Evolutionary conservation across 2,329 filamentous ascomycete genomes (phyloP).

Genomic region (Sporothrix brasiliensis): DNA sequence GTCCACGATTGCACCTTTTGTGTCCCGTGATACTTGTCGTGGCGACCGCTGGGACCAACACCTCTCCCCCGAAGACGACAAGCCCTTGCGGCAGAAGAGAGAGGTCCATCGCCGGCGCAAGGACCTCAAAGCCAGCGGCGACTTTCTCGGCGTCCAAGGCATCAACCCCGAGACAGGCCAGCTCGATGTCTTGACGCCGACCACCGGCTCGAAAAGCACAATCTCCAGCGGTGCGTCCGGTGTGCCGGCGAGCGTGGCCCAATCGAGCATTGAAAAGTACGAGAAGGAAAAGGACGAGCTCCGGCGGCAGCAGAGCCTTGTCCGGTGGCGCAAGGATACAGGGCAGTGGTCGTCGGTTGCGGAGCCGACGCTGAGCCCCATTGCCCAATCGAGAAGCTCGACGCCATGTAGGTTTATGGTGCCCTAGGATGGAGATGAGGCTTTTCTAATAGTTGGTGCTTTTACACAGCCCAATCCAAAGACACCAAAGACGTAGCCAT

Average conservation of each 20-base stretch:
- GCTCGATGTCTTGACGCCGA: constrained; percentile 55
- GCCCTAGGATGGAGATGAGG: too few species aligned
- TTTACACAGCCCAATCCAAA: neutral
- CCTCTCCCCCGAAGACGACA: constrained; percentile 34
- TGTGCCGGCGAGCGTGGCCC: constrained; percentile 41
- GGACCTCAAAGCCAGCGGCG: constrained; percentile 57
- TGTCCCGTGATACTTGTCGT: neutral
- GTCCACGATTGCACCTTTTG: neutral
- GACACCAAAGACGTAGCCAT: neutral
- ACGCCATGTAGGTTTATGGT: constrained; percentile 26
- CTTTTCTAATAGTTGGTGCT: too few species aligned
- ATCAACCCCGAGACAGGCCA: constrained; percentile 60
- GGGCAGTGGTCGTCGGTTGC: constrained; percentile 57
- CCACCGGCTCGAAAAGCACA: constrained; percentile 50
- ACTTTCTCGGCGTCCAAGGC: constrained; percentile 62
- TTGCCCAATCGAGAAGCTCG: constrained; percentile 48
- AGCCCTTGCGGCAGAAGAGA: constrained; percentile 43
- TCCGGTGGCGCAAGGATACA: constrained; percentile 51
- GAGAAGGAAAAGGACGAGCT: constrained; percentile 48
- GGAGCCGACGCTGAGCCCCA: constrained; percentile 55
- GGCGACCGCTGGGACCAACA: constrained; percentile 9
- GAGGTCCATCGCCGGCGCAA: constrained; percentile 48
- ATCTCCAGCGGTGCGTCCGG: constrained; percentile 30
- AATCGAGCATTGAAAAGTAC: constrained; percentile 50
- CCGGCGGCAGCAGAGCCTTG: constrained; percentile 41